These are phyloP conservation scores for Xylaria sp. DNA, from an alignment of 2,329 filamentous ascomycete genomes.

Conservation along the genomic window DNA sequence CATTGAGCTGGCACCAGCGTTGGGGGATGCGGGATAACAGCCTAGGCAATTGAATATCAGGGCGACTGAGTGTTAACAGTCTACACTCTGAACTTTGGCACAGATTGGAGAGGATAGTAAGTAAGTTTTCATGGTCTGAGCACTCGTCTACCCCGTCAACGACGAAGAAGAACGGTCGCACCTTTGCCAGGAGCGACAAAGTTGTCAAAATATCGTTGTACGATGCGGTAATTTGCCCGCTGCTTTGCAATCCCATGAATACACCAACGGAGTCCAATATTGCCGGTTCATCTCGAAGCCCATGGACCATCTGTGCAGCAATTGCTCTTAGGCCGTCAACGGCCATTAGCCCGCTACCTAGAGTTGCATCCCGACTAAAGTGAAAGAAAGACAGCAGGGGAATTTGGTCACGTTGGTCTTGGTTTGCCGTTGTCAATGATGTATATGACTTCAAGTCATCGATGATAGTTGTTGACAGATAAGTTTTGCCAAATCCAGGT, in stretches of 20 bases:
- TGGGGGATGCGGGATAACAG: background rate
- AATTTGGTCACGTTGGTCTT: background rate
- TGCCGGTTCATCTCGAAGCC: background rate
- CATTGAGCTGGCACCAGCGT: background rate
- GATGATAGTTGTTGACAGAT: background rate
- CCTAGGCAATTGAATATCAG: background rate
- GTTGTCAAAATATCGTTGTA: background rate
- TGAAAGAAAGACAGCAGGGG: background rate
- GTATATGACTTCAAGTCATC: background rate
- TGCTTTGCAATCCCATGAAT: background rate
- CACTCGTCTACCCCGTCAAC: background rate
- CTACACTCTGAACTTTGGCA: background rate
- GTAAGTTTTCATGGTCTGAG: background rate
- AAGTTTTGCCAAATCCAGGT: background rate
- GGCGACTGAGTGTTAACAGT: background rate
- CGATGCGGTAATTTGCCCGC: background rate
- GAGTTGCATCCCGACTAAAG: background rate
- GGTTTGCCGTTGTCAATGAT: background rate
- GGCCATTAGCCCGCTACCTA: background rate
- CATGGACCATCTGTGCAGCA: background rate
- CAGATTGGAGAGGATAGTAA: background rate
- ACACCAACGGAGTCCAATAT: background rate
- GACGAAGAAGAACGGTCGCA: background rate
- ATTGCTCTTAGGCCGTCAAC: background rate
- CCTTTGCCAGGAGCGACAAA: background rate